These are phyloP conservation scores for Fulvia fulva DNA, from an alignment of 2,329 filamentous ascomycete genomes.

Conservation along the genomic window DNA sequence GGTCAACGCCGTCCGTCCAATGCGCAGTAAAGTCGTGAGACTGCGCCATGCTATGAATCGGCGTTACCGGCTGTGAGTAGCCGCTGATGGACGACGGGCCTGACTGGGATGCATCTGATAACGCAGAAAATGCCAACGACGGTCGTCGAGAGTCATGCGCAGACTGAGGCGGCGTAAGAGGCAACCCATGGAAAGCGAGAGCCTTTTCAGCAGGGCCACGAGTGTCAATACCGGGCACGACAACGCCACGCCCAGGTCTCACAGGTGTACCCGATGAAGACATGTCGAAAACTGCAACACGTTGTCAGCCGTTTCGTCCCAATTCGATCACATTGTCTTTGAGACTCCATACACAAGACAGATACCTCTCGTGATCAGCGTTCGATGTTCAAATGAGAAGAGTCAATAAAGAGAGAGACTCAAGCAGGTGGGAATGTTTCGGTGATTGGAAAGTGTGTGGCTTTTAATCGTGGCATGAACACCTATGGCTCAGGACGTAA, in stretches of 20 bases:
- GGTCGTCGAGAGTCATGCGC: constrained; percentile 27
- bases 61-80: constrained; percentile 26
- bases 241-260: constrained; percentile 21
- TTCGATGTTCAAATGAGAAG: constrained; percentile 11
- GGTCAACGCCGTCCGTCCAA: constrained; percentile 18
- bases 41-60: constrained; percentile 17
- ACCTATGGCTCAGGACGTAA: background rate
- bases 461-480: constrained; percentile 27
- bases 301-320: constrained; percentile 4
- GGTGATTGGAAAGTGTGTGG: constrained; percentile 23
- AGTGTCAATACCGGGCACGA: constrained; percentile 27
- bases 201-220: constrained; percentile 12
- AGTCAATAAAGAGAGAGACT: constrained; percentile 15
- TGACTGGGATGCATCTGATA: constrained; percentile 22
- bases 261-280: constrained; percentile 24
- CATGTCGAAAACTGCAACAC: constrained; percentile 24
- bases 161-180: constrained; percentile 28
- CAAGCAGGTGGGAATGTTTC: constrained; percentile 9
- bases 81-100: constrained; percentile 17
- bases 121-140: constrained; percentile 23
- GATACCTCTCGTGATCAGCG: constrained; percentile 9
- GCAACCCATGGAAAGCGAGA: constrained; percentile 19
- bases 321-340: constrained; percentile 14
- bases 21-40: constrained; percentile 8
- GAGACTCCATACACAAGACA: constrained; percentile 24